Base-by-base conservation (phyloP, 805 yeast genomes). In the Sugiyamaella chiloensis region DNA sequence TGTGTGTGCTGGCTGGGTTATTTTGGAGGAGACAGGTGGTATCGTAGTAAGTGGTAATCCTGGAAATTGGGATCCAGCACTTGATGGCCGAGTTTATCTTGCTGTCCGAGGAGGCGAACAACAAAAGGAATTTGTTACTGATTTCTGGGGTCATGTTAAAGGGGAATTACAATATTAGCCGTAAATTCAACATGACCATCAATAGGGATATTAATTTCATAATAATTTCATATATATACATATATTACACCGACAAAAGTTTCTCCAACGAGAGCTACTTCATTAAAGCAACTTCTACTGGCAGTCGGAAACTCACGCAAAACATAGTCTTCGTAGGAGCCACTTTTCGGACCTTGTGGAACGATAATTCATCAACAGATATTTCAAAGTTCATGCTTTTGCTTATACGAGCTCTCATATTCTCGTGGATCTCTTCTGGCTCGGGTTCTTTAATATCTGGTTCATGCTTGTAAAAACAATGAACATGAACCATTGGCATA, bases 261-360 rank as follows among this genome's bases (percentile, higher is more conserved):
- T n/a, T n/a, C n/a, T n/a, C n/a, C n/a, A n/a, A n/a, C n/a, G n/a
- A n/a, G n/a, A n/a, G n/a, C n/a, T n/a, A 36, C 3, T 26, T n/a
- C 8, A 23, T 8, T 6, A 40, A 60, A 1, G 74, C 74, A 3
- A 71, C 74, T 34, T 63, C 68, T 4, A 46, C 27, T 2, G 75
- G 75, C n/a, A 93, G 72, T 58, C 66, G 65, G 66, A 90, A 90
- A 5, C 89, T 73, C 2, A 88, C 85, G 67, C 97, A 88, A 63
- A 79, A 90, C 99, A 93, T 93, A 27, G 91, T 91, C 62, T 93
- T 93, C 4, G 97, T 87, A 3, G 99, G 99, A 0, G 99, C 91
- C 5, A 93, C 99, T 63, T 82, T 83, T 62, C 99, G 80, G 7
- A 93, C 99, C 54, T 84, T 69, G 60, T 91, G 98, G 66, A 91